Base-by-base conservation (phyloP, 1,139 yeast genomes). In the Meyerozyma smithsonii region DNA sequence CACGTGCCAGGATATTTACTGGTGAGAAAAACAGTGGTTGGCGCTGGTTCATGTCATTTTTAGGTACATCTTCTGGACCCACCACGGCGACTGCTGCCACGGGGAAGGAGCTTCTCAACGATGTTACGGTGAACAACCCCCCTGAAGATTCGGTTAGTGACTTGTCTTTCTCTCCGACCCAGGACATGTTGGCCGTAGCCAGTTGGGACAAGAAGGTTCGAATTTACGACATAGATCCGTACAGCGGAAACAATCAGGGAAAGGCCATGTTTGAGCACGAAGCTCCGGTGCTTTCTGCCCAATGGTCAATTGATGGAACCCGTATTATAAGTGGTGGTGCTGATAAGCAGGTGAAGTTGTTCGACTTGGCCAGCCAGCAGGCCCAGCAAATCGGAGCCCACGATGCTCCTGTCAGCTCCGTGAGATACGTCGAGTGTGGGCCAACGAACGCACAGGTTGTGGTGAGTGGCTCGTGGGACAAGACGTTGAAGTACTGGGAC, bases 131-230 rank as follows among this genome's bases (percentile, higher is more conserved):
- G 38, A 77, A 79, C 47, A 84, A 85, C 53, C 88, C 95, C 2
- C 97, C 97, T 10, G 95, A 87, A 47, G 98, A 94, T 57, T 83
- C 96, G 3, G 75, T 94, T 24, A 76, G 90, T n/a, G 95, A 87
- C 51, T 61, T 94, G 42, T 71, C 89, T 15, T 94, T 92, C 62
- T 86, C 96, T n/a, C 88, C 97, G n/a, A 87, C 76, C 47, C 94
- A 85, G 19, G 97, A 94, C 51, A 68, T 81, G 44, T 62, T 84
- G 43, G 80, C 95, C 2, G 95, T 81, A 3, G 77, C 95, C 8
- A 84, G 95, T 30, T 94, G 99, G 98, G 99, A 94, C 63, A 86
- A 85, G 54, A 89, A 89, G 58, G 96, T 88, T 28, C 75, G 98
- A 44, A 83, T 94, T 43, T 94, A 94, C 69, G 97, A 92, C 59